Conservation (phyloP, 2,329 filamentous ascomycete genomes). For the Biscogniauxia marginata region DNA sequence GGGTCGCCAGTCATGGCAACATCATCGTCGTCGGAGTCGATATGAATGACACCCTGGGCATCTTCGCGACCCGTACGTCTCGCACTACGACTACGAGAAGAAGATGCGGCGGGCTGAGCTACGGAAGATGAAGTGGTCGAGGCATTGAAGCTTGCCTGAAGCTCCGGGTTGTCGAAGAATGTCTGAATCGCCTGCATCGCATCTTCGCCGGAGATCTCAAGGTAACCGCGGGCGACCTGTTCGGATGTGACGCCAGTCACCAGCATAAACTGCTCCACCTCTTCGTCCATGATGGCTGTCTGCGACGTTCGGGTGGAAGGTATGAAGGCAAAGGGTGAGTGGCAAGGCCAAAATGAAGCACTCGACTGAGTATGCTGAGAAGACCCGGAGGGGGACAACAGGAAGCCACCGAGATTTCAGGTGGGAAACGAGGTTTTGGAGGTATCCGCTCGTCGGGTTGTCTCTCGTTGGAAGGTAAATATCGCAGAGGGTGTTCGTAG, state of each 20-base stretch:
- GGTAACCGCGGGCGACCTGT: slow-evolving; percentile 75
- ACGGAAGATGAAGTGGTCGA: slow-evolving; percentile 37
- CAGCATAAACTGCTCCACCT: slow-evolving; percentile 73
- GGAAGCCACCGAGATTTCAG: neutral
- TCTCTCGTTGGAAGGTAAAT: too few species aligned
- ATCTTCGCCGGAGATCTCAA: slow-evolving; percentile 81
- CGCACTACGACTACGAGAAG: slow-evolving; percentile 19
- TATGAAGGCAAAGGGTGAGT: neutral
- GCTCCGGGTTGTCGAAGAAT: slow-evolving; percentile 85
- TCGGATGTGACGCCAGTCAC: slow-evolving; percentile 72
- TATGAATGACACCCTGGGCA: slow-evolving; percentile 62
- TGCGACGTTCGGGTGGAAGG: neutral
- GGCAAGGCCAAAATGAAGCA: neutral
- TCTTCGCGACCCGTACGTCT: slow-evolving; percentile 46
- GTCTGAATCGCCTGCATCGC: slow-evolving; percentile 83
- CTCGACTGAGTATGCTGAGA: neutral
- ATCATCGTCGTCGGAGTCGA: slow-evolving; percentile 72
- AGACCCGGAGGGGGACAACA: neutral
- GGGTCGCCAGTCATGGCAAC: slow-evolving; percentile 41
- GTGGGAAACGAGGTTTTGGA: neutral
- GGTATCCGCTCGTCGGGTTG: too few species aligned
- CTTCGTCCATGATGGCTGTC: slow-evolving; percentile 60
- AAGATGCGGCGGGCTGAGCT: slow-evolving; percentile 34
- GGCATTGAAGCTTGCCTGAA: slow-evolving; percentile 48
- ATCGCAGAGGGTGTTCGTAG: too few species aligned